phyloP scores from a whole-genome alignment of 176 grass and related monocot genomes.

The Oryza australiensis region DNA sequence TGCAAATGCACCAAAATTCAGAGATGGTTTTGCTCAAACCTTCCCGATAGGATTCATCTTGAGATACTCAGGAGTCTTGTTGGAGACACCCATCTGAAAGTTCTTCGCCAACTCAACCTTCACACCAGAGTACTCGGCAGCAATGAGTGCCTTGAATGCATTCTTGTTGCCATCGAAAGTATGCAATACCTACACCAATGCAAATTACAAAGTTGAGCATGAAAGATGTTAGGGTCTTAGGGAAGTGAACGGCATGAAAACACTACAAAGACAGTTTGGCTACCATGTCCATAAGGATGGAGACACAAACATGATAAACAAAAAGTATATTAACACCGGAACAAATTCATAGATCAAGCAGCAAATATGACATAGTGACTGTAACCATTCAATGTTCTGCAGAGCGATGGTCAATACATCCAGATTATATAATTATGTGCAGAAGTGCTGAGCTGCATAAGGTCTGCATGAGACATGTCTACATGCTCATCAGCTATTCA shows the following conservation, averaged over 20 bases:
- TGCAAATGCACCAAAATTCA: neutral
- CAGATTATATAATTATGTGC: neutral
- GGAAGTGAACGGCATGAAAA: neutral
- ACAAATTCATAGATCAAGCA: neutral
- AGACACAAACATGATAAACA: neutral
- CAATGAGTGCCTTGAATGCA: conserved; percentile 74
- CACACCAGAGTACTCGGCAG: conserved; percentile 61
- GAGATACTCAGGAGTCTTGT: conserved; percentile 73
- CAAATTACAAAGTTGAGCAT: neutral
- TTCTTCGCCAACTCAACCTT: conserved; percentile 66
- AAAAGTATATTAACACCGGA: neutral
- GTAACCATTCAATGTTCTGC: neutral
- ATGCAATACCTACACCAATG: conserved; percentile 54
- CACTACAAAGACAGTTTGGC: neutral
- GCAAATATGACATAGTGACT: neutral
- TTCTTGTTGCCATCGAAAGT: conserved; percentile 61
- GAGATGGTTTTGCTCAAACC: conserved; percentile 29
- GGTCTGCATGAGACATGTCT: neutral
- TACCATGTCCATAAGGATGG: neutral
- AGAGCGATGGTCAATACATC: neutral
- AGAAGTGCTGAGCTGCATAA: neutral
- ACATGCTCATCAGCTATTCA: neutral
- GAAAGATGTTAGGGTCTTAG: neutral
- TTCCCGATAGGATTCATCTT: conserved; percentile 89
- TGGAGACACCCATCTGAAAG: conserved; percentile 85